Conservation (phyloP, 192 early-diverging fungal genomes). For the Dissophora globulifera region DNA sequence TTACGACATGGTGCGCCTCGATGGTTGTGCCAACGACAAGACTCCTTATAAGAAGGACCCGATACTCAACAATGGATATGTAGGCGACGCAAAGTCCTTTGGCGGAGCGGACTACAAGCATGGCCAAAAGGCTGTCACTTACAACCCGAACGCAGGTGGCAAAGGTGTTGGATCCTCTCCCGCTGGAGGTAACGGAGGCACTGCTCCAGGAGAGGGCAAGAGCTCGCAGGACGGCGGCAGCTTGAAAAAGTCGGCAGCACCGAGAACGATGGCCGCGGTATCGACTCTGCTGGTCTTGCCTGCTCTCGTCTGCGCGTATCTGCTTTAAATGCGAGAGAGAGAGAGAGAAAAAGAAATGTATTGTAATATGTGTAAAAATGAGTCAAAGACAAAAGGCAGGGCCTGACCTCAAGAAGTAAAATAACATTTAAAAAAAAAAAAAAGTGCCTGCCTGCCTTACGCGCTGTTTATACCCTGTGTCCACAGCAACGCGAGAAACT, state of each 20-base stretch:
- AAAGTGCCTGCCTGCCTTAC: too few species aligned
- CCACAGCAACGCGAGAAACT: too few species aligned
- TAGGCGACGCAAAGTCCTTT: slow-evolving; percentile 55
- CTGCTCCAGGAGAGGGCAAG: too few species aligned
- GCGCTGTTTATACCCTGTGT: too few species aligned
- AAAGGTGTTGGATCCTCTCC: background rate
- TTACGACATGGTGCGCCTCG: slow-evolving; percentile 64
- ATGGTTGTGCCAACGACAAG: slow-evolving; percentile 62
- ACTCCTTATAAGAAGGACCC: slow-evolving; percentile 58
- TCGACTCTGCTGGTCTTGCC: slow-evolving; percentile 7
- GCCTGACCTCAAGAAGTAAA: too few species aligned
- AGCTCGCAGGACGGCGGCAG: too few species aligned
- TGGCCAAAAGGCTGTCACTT: slow-evolving; percentile 41
- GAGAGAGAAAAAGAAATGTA: too few species aligned
- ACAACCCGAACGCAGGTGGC: background rate
- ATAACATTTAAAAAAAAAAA: too few species aligned
- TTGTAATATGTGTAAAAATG: too few species aligned
- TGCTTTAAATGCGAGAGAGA: slow-evolving; percentile 24
- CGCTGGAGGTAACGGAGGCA: too few species aligned
- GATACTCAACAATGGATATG: slow-evolving; percentile 39
- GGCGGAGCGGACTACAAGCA: slow-evolving; percentile 54
- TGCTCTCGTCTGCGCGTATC: slow-evolving; percentile 23
- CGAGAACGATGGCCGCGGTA: background rate
- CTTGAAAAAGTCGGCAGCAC: slow-evolving; percentile 7
- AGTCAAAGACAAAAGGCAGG: too few species aligned